These are phyloP conservation scores for Kandelia obovata DNA, from an alignment of 345 rosid genomes.

Conservation along the genomic window DNA sequence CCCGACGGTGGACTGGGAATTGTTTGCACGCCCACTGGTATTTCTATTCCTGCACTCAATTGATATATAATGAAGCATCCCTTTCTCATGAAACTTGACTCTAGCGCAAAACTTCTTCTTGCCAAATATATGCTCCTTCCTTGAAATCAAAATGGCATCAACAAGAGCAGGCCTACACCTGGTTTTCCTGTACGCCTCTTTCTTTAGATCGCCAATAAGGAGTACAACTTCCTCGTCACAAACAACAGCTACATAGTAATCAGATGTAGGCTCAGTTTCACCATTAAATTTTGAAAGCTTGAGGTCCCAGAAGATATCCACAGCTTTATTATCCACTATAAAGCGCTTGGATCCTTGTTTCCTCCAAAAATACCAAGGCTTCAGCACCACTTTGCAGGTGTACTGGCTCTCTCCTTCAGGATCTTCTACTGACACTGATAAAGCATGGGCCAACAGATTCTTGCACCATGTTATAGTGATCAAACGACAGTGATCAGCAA, in stretches of 20 bases:
- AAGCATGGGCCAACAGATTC: slow-evolving; percentile 57
- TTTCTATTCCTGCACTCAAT: slow-evolving; percentile 52
- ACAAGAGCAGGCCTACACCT: slow-evolving; percentile 66
- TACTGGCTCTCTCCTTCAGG: slow-evolving; percentile 42
- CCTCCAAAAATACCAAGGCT: slow-evolving; percentile 78
- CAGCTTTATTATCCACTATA: slow-evolving; percentile 43
- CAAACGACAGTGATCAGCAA: slow-evolving; percentile 55
- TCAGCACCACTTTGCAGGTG: slow-evolving; percentile 64
- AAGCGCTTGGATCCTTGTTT: slow-evolving; percentile 62
- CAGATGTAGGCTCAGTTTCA: slow-evolving; percentile 61
- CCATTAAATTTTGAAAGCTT: slow-evolving; percentile 61
- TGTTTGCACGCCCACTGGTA: not conserved
- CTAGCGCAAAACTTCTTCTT: slow-evolving; percentile 55
- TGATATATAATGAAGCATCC: slow-evolving; percentile 51
- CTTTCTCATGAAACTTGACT: slow-evolving; percentile 52
- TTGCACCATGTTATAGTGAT: slow-evolving; percentile 69
- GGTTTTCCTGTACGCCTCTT: slow-evolving; percentile 62
- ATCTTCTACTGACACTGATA: slow-evolving; percentile 53
- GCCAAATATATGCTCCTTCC: slow-evolving; percentile 61
- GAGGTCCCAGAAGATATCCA: slow-evolving; percentile 66
- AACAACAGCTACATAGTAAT: slow-evolving; percentile 79
- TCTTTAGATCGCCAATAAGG: slow-evolving; percentile 78
- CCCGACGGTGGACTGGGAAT: slow-evolving; percentile 20
- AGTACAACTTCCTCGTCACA: slow-evolving; percentile 68
- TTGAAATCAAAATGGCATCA: slow-evolving; percentile 59